Evolutionary conservation across 148 eudicot genomes (phyloP), one percentile per base, ranked within the genome.

Genomic region (Chenopodium formosanum): DNA sequence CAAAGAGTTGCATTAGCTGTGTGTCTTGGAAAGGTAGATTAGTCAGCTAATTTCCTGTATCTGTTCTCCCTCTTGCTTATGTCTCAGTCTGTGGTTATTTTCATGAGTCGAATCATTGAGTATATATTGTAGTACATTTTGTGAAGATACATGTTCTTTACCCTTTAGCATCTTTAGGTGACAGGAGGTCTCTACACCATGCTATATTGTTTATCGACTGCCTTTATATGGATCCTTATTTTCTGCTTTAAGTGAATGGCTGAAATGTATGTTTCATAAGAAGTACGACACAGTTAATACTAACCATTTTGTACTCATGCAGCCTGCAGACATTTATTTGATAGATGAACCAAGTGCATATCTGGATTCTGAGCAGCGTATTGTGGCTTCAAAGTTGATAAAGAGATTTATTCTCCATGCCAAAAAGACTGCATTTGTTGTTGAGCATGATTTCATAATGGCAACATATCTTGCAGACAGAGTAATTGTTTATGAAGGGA

Each of bases 281-380:
- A 62, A 63, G 63, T 48, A 23, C 19, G 9, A 47, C 40, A 50
- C 37, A 20, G 17, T 63, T 82, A 48, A 48, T 20, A 7, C 2
- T 56, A 17, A 56, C 1, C 22, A 31, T 48, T 72, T 50, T 63
- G 34, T 75, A 14, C 13, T 75, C 47, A 60, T 88, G 86, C 91
- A 95, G 97, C 97, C 96, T 67, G 98, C 98, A 19, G 97, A 95
- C 77, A 95, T 95, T 10, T 93, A 95, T 78, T 85, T 95, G 88
- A 95, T 95, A 34, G 98, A 95, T 76, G 97, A 95, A 84, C 97
- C 97, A 31, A 93, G 98, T 91, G 98, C 97, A n/a, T 95, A 92
- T 84, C 97, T 95, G 4, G 97, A 95, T 79, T 95, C 97, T 5
- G 98, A 92, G 89, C 97, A 95, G 88, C 97, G 98, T 87, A 93